A percentile compares a stretch with the other conserved stretches of the same genome.
These are phyloP conservation scores for Amorphotheca resinae DNA, from an alignment of 495 filamentous ascomycete genomes.

Conservation along the genomic window DNA sequence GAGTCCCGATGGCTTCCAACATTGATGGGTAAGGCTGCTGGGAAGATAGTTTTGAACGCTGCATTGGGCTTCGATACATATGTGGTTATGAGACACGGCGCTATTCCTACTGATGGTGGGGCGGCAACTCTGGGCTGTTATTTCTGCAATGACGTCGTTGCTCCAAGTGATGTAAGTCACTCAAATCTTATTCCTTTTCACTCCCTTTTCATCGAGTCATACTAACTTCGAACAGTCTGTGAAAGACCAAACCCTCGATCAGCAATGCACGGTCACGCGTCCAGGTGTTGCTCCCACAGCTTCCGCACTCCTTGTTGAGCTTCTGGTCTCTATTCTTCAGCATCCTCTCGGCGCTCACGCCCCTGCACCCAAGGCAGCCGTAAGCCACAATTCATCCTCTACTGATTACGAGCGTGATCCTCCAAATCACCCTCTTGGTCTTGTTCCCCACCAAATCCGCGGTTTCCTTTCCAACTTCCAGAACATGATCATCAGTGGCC, in stretches of 20 bases:
- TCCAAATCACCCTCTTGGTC: conserved; percentile 62
- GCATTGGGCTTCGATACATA: conserved; percentile 94
- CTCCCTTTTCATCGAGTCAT: not conserved
- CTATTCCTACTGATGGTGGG: conserved; percentile 35
- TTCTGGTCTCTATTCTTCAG: conserved; percentile 77
- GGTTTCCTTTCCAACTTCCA: conserved; percentile 81
- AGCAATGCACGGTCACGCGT: conserved; percentile 95
- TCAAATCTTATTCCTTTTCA: too few species aligned
- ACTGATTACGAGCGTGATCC: conserved; percentile 40
- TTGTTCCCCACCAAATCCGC: conserved; percentile 85
- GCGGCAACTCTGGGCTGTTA: conserved; percentile 77
- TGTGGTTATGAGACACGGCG: conserved; percentile 91
- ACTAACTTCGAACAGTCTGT: conserved; percentile 38
- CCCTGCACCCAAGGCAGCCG: conserved; percentile 30
- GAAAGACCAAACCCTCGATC: conserved; percentile 87
- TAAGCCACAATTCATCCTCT: conserved; percentile 17
- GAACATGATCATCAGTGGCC: conserved; percentile 69
- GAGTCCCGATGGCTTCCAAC: conserved; percentile 96
- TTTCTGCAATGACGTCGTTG: conserved; percentile 97
- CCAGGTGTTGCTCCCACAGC: conserved; percentile 87
- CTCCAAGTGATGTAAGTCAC: conserved; percentile 86
- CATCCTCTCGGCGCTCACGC: conserved; percentile 54
- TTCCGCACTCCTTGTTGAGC: conserved; percentile 82
- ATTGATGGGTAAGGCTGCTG: conserved; percentile 84
- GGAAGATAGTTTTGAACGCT: conserved; percentile 93